Conservation (phyloP, 306 rosid genomes). For the Rosa multiflora region DNA sequence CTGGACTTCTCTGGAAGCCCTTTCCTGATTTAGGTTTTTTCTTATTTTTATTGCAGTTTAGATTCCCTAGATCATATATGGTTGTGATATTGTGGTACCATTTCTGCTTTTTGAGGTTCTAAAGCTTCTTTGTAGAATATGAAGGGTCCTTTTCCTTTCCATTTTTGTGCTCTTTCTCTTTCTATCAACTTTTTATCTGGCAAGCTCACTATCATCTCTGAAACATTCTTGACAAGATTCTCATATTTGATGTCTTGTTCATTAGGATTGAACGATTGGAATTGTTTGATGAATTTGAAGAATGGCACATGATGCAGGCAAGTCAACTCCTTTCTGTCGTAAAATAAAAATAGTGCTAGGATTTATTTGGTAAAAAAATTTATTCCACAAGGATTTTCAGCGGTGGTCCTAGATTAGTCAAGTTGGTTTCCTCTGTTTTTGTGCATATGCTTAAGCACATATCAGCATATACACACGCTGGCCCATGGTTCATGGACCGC, state of each 20-base stretch:
- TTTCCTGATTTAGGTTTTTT: conserved; percentile 5
- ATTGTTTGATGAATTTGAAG: conserved; percentile 94
- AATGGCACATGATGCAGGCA: conserved; percentile 99
- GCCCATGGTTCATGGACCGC: conserved; percentile 7
- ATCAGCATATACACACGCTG: conserved; percentile 1
- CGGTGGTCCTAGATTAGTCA: conserved; percentile 13
- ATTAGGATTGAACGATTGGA: conserved; percentile 92
- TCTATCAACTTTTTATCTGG: conserved; percentile 29
- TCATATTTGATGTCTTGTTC: conserved; percentile 35
- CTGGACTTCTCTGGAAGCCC: conserved; percentile 15
- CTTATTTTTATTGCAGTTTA: background rate
- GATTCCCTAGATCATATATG: conserved; percentile 4
- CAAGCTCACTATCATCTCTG: conserved; percentile 25
- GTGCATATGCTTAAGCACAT: background rate
- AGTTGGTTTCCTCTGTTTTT: background rate
- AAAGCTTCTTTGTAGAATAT: conserved; percentile 26
- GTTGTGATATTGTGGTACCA: conserved; percentile 29
- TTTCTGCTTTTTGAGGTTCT: conserved; percentile 28
- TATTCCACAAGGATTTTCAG: conserved; percentile 22
- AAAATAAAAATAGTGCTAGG: conserved; percentile 19
- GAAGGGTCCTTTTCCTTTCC: conserved; percentile 12
- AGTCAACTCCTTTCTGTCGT: conserved; percentile 32
- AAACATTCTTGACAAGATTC: conserved; percentile 28
- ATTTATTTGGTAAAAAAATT: conserved; percentile 12
- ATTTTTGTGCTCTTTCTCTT: conserved; percentile 7